Evolutionary conservation across 2,329 filamentous ascomycete species (phyloP).

Genomic region (Coniochaeta prunicola): DNA sequence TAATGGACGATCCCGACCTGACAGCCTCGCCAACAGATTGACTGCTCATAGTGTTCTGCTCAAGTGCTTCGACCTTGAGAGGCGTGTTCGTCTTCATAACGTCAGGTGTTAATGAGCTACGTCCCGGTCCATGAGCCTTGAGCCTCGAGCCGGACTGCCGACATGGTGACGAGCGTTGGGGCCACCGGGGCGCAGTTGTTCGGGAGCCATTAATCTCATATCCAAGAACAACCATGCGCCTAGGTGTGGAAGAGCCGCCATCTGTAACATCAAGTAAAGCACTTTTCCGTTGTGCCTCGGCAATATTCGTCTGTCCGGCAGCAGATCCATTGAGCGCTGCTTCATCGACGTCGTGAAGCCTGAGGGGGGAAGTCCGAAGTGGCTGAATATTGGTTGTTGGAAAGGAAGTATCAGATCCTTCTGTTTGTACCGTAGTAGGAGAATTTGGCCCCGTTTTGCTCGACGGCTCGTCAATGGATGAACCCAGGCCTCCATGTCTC

Average conservation of each 20-base stretch:
- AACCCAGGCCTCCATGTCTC: background rate
- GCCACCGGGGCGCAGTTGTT: background rate
- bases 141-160: background rate
- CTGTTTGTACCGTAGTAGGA: background rate
- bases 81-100: background rate
- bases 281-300: background rate
- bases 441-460: background rate
- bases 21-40: background rate
- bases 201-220: background rate
- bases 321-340: background rate
- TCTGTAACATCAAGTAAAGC: background rate
- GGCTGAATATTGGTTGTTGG: background rate
- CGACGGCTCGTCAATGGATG: background rate
- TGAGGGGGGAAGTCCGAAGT: background rate
- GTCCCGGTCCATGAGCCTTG: background rate
- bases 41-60: background rate
- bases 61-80: background rate
- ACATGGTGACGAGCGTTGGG: background rate
- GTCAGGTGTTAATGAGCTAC: background rate
- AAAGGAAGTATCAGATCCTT: background rate
- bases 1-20: background rate
- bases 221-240: background rate
- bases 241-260: background rate
- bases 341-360: background rate
- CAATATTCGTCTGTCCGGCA: background rate